Conservation (phyloP, 2,329 filamentous ascomycete genomes). For the Fusarium sp. region DNA sequence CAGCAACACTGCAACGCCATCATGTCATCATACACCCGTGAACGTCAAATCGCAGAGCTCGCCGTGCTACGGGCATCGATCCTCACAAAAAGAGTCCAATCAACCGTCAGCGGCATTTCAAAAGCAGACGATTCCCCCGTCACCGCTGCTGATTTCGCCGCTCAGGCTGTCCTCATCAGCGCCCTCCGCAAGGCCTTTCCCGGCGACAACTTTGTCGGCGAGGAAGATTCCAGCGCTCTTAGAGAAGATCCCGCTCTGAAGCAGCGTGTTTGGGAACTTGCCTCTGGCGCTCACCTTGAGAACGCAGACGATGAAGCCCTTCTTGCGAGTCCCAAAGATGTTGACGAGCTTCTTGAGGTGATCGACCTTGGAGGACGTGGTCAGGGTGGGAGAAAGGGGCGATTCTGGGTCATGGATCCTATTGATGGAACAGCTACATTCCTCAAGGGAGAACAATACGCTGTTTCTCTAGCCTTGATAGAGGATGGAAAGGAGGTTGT, state of each 20-base stretch:
- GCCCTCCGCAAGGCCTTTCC: constrained; percentile 66
- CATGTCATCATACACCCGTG: constrained; percentile 46
- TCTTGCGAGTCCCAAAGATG: constrained; percentile 56
- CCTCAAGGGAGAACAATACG: constrained; percentile 71
- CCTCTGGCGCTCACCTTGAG: constrained; percentile 45
- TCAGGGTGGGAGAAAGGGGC: constrained; percentile 49
- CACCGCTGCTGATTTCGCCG: constrained; percentile 72
- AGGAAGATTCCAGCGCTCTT: constrained; percentile 68
- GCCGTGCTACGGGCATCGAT: constrained; percentile 67
- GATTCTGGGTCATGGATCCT: constrained; percentile 73
- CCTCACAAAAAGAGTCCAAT: constrained; percentile 63
- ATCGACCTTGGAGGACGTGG: constrained; percentile 68
- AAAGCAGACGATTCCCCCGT: constrained; percentile 71
- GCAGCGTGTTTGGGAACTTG: constrained; percentile 67
- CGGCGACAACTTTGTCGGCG: constrained; percentile 68
- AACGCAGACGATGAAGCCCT: constrained; percentile 21
- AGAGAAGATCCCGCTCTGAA: constrained; percentile 60
- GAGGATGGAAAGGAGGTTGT: constrained; percentile 68
- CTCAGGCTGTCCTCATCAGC: constrained; percentile 70
- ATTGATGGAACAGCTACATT: constrained; percentile 74
- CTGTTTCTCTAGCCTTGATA: constrained; percentile 69
- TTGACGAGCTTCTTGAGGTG: constrained; percentile 69
- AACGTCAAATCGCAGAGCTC: constrained; percentile 52
- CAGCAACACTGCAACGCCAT: constrained; percentile 2
- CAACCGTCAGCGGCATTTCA: constrained; percentile 61